Evolutionary conservation across 768 basidiomycete genomes (phyloP).

Genomic region (Leucosporidium creatinivorum): DNA sequence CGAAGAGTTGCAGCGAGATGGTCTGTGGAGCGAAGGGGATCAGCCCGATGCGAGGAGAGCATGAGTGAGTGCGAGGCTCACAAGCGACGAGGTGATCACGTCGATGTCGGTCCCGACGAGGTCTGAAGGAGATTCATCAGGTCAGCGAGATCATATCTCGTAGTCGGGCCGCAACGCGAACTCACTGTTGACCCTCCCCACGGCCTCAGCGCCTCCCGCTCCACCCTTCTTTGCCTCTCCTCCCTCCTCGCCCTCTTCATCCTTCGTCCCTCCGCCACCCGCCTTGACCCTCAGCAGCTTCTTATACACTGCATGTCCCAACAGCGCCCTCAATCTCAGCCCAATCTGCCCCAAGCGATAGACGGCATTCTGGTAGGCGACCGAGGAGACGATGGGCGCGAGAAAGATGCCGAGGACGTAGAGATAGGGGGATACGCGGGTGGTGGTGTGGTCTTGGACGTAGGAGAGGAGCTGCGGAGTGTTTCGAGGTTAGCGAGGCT

Average conservation of each 20-base stretch:
- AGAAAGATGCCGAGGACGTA: conserved; percentile 23
- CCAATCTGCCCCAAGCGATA: conserved; percentile 24
- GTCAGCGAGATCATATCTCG: too few relatives aligned
- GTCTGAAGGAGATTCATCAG: not conserved
- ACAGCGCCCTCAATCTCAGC: conserved; percentile 2
- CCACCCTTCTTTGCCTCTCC: not conserved
- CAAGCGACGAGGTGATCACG: conserved; percentile 21
- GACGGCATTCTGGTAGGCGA: conserved; percentile 24
- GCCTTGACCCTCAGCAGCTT: conserved; percentile 24
- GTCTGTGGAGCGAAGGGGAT: not conserved
- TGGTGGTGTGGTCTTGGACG: conserved; percentile 15
- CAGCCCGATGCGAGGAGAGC: not conserved
- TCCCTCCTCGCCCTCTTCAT: not conserved
- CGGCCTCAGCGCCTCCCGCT: conserved; percentile 10
- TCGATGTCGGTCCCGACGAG: conserved; percentile 32
- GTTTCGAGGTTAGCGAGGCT: not conserved
- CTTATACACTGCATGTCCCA: conserved; percentile 13
- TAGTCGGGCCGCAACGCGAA: too few relatives aligned
- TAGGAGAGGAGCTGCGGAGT: conserved; percentile 20
- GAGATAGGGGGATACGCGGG: conserved; percentile 20
- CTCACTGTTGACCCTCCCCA: conserved; percentile 29
- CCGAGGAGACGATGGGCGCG: conserved; percentile 13
- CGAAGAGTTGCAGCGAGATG: conserved; percentile 17
- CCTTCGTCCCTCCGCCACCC: conserved; percentile 16
- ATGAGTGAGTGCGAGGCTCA: not conserved